phyloP scores from a whole-genome alignment of 2,329 filamentous ascomycete genomes.

The Calonectria crousiana region DNA sequence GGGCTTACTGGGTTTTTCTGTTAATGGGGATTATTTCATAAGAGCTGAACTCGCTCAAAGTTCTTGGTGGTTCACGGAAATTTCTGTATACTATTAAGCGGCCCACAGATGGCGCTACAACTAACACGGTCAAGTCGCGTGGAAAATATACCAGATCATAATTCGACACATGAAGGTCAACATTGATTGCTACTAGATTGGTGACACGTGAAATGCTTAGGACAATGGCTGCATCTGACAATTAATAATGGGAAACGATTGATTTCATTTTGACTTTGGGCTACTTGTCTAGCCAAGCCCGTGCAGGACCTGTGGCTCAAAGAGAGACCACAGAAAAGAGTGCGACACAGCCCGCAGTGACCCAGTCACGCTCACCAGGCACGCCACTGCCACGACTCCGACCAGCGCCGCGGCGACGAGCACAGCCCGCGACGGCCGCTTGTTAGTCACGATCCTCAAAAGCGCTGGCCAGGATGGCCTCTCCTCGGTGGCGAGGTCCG shows the following conservation, averaged over 20 bases:
- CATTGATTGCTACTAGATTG: not conserved
- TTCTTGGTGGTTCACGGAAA: not conserved
- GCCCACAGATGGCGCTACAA: not conserved
- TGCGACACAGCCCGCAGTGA: slow-evolving; percentile 32
- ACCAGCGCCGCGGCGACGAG: slow-evolving; percentile 30
- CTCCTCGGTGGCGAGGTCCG: slow-evolving; percentile 8
- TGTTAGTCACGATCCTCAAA: slow-evolving; percentile 11
- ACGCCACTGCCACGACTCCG: slow-evolving; percentile 31
- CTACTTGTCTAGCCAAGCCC: slow-evolving; percentile 26
- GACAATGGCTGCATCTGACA: not conserved
- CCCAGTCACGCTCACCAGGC: slow-evolving; percentile 30
- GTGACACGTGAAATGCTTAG: not conserved
- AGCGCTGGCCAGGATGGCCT: slow-evolving; percentile 7
- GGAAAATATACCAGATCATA: slow-evolving; percentile 1
- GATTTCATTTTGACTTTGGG: not conserved
- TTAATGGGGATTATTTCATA: not conserved
- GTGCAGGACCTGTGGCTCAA: slow-evolving; percentile 35
- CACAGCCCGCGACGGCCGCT: slow-evolving; percentile 31
- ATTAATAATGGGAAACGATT: not conserved
- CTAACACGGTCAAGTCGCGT: not conserved
- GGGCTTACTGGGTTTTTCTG: not conserved
- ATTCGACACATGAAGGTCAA: not conserved
- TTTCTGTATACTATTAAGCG: slow-evolving; percentile 8
- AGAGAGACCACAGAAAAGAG: slow-evolving; percentile 33
- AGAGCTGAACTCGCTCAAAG: not conserved